Conservation (phyloP, 164 flowering plant species). For the Malania oleifera region DNA sequence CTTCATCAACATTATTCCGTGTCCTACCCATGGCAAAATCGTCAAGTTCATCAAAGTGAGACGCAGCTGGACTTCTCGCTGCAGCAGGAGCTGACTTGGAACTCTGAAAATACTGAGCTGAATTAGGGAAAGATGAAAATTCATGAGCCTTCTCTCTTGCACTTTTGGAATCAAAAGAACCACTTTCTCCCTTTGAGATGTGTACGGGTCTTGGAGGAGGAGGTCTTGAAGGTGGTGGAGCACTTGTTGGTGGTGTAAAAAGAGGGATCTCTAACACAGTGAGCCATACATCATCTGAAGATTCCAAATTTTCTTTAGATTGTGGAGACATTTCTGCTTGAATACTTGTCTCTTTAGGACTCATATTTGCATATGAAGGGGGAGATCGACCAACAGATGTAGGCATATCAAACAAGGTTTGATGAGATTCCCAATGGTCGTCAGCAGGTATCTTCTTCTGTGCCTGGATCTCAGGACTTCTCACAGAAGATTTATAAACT, state of each 20-base stretch:
- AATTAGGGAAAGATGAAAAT: constrained; percentile 33
- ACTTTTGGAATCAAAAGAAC: constrained; percentile 31
- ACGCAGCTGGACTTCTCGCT: constrained; percentile 32
- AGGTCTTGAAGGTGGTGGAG: constrained; percentile 98
- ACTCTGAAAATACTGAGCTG: constrained; percentile 34
- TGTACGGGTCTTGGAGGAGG: constrained; percentile 75
- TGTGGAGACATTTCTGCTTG: constrained; percentile 35
- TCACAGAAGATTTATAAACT: constrained; percentile 30
- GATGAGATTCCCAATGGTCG: constrained; percentile 39
- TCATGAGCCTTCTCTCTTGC: constrained; percentile 47
- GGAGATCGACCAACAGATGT: constrained; percentile 31
- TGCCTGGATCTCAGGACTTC: constrained; percentile 28
- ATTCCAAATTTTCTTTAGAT: constrained; percentile 40
- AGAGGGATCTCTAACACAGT: constrained; percentile 89
- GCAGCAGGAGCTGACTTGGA: constrained; percentile 35
- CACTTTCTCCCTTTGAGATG: constrained; percentile 32
- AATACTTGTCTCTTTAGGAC: constrained; percentile 29
- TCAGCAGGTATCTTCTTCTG: constrained; percentile 37
- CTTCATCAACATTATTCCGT: constrained; percentile 33
- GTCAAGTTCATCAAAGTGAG: constrained; percentile 72
- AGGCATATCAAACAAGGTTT: constrained; percentile 50
- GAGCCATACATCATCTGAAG: constrained; percentile 74
- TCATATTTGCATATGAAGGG: constrained; percentile 30
- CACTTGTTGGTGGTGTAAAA: constrained; percentile 82
- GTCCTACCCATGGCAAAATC: constrained; percentile 67